Base-by-base conservation (phyloP, 176 grass and related monocot species). In the Oropetium thomaeum region DNA sequence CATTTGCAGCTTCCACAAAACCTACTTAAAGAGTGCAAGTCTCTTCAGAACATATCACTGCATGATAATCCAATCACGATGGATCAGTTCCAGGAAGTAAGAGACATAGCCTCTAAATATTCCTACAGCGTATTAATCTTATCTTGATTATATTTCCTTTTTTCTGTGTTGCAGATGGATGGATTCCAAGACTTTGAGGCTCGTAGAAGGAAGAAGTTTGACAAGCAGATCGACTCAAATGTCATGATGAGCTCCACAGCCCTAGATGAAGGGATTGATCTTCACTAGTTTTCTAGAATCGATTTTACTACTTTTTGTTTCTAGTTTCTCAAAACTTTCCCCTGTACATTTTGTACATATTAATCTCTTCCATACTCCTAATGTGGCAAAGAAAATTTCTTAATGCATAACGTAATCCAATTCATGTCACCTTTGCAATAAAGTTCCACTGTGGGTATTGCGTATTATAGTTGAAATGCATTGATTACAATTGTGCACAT, bases 211-310 rank as follows among this genome's bases (percentile, higher is more conserved):
- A 94, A 88, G 79, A 98, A 98, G 59, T 90, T 88, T 7, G 91
- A 98, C 68, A 98, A 98, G 58, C 95, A 98, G 78, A 98, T 98
- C 1, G 89, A 94, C 83, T 94, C 95, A 23, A 92, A 86, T 81
- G 95, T 98, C n/a, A 92, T 98, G 84, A 89, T 98, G 95, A 79
- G 81, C 44, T 98, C 95, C 31, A 82, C 79, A 0, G 91, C 71
- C 42, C 79, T 98, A 40, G 89, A 98, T 31, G 89, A 98, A 87
- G 96, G 96, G 74, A 14, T 94, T 33, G 96, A 98, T 81, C 51
- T 88, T 38, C 68, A 47, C 66, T 93, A 84, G 58, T 78, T 70
- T 77, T 68, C 27, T 38, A 31, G 79, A 26, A 19, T 14, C 35
- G 2, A 28, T 61, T 7, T 27, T 25, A 4, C 51, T 61, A n/a